Percentiles rank a stretch among this genome's conserved stretches.
phyloP scores from a whole-genome alignment of 352 stramenopile species.

The Saprolegnia parasitica region DNA sequence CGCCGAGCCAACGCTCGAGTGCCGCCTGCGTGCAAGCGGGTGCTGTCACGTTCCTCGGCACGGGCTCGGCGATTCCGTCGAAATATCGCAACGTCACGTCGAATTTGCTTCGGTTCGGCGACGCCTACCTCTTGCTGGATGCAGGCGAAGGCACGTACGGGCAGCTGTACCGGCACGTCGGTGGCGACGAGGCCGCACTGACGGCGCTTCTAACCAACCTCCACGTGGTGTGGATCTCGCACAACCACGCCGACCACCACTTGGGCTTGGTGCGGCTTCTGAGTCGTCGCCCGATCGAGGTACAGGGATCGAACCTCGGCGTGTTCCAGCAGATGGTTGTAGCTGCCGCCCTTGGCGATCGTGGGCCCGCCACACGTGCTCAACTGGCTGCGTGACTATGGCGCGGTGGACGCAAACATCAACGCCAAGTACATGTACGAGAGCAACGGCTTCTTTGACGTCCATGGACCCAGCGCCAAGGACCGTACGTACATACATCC shows the following conservation, averaged over 20 bases:
- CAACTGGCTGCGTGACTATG: constrained; percentile 91
- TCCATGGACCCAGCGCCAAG: constrained; percentile 32
- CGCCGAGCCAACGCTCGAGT: background rate
- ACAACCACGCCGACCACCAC: constrained; percentile 98
- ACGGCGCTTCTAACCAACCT: constrained; percentile 60
- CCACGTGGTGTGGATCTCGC: constrained; percentile 95
- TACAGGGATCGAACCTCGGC: constrained; percentile 3
- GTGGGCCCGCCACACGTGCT: constrained; percentile 88
- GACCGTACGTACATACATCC: constrained; percentile 15
- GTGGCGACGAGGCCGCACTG: constrained; percentile 40
- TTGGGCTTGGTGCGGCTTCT: constrained; percentile 91
- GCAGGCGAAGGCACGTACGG: constrained; percentile 95
- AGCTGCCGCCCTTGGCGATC: constrained; percentile 71
- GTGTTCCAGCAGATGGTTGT: background rate
- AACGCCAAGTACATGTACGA: constrained; percentile 84
- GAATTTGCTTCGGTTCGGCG: constrained; percentile 85
- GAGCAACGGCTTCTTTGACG: constrained; percentile 82
- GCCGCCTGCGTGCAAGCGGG: constrained; percentile 30
- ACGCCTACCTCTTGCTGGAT: constrained; percentile 86
- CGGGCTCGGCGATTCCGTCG: constrained; percentile 94
- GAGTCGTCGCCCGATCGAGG: constrained; percentile 45
- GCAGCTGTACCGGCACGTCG: constrained; percentile 78
- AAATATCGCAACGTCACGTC: constrained; percentile 98
- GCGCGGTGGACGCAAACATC: constrained; percentile 66
- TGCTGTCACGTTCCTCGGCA: constrained; percentile 93